A percentile compares a stretch with the other conserved stretches of the same genome.
phyloP scores from a whole-genome alignment of 345 rosid species.

The Noccaea bulbosa region DNA sequence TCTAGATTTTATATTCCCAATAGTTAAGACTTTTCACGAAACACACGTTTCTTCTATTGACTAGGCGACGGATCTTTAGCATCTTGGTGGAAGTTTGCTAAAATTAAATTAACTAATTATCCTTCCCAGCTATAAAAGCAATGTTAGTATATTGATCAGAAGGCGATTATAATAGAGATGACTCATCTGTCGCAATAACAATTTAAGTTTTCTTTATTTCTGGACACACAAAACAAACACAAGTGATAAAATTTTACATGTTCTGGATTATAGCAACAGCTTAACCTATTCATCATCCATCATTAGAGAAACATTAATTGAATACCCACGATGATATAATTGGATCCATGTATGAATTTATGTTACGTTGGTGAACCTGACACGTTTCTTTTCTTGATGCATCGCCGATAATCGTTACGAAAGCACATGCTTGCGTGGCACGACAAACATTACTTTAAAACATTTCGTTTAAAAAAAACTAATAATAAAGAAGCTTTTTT shows the following conservation, averaged over 20 bases:
- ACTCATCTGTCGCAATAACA: conserved; percentile 12
- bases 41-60: conserved; percentile 34
- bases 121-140: conserved; percentile 20
- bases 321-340: background rate
- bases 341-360: background rate
- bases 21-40: conserved; percentile 1
- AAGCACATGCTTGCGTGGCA: conserved; percentile 25
- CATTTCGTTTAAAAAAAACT: background rate
- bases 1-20: background rate
- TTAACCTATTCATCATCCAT: conserved; percentile 1
- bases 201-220: background rate
- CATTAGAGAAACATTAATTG: conserved; percentile 16
- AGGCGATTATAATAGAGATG: conserved; percentile 6
- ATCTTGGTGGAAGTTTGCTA: conserved; percentile 6
- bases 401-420: background rate
- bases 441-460: background rate
- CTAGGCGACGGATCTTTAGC: conserved; percentile 13
- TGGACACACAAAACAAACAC: background rate
- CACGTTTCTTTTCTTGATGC: conserved; percentile 24
- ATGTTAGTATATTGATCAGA: conserved; percentile 13
- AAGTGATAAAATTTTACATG: background rate
- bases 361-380: conserved; percentile 11
- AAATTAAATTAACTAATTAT: background rate
- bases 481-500: background rate
- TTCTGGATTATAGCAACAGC: conserved; percentile 29